Conservation (phyloP, 805 yeast genomes). For the Wickerhamomyces sydowiorum region DNA sequence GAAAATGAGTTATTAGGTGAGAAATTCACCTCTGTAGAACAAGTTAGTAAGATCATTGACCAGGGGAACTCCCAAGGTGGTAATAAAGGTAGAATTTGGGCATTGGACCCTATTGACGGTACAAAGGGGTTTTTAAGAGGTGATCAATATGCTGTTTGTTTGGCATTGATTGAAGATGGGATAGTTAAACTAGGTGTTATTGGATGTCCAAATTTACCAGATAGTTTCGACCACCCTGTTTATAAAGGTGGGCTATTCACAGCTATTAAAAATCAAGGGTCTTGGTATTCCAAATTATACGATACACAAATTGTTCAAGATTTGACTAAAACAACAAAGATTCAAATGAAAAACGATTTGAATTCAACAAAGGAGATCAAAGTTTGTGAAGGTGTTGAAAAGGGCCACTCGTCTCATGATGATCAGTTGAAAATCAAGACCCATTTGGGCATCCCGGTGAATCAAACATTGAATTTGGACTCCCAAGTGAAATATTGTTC, state of each 20-base stretch:
- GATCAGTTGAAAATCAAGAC: constrained; percentile 74
- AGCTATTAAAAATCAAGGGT: constrained; percentile 64
- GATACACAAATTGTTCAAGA: constrained; percentile 31
- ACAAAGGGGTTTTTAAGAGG: constrained; percentile 95
- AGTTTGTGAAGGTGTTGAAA: constrained; percentile 92
- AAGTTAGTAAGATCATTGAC: constrained; percentile 65
- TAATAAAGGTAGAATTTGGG: constrained; percentile 81
- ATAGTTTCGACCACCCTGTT: constrained; percentile 22
- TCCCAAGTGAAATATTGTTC: constrained; percentile 96
- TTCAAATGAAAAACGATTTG: constrained; percentile 47
- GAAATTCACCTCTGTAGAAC: constrained; percentile 34
- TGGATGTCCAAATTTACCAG: constrained; percentile 91
- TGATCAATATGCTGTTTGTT: constrained; percentile 94
- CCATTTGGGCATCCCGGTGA: constrained; percentile 49
- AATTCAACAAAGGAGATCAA: constrained; percentile 43
- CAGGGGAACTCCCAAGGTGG: constrained; percentile 82
- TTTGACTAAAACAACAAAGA: constrained; percentile 25
- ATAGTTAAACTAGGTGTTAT: constrained; percentile 84
- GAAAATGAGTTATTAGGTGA: constrained; percentile 27
- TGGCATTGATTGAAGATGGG: constrained; percentile 85
- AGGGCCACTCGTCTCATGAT: constrained; percentile 89
- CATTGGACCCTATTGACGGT: constrained; percentile 97
- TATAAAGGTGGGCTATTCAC: constrained; percentile 70
- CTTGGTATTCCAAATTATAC: constrained; percentile 38
- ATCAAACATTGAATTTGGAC: constrained; percentile 73